phyloP scores from a whole-genome alignment of 1,139 yeast species.

The Wickerhamomyces sp. region DNA sequence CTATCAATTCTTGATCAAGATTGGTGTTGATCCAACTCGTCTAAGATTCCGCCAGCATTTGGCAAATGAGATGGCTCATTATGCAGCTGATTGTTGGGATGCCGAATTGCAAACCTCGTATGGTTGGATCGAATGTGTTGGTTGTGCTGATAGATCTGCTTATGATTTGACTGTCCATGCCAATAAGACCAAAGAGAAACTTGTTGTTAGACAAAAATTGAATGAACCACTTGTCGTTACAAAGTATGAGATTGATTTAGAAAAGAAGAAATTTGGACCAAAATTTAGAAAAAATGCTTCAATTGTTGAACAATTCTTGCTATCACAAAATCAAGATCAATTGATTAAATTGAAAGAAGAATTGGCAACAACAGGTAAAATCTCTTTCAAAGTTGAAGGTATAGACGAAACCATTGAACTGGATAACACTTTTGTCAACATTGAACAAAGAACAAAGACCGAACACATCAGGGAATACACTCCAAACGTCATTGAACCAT shows the following conservation, averaged over 20 bases:
- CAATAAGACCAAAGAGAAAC: conserved; percentile 89
- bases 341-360: conserved; percentile 72
- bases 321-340: conserved; percentile 77
- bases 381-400: conserved; percentile 57
- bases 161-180: conserved; percentile 95
- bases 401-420: conserved; percentile 63
- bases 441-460: conserved; percentile 72
- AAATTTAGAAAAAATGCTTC: conserved; percentile 96
- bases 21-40: conserved; percentile 82
- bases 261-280: conserved; percentile 96
- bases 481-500: conserved; percentile 98
- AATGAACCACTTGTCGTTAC: conserved; percentile 82
- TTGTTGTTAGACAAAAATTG: conserved; percentile 88
- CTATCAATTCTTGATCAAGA: conserved; percentile 72
- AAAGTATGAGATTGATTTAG: conserved; percentile 75
- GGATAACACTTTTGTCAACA: conserved; percentile 63
- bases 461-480: conserved; percentile 94
- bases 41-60: conserved; percentile 98
- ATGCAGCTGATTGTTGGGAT: conserved; percentile 99
- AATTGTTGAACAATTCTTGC: conserved; percentile 76
- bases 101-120: conserved; percentile 93
- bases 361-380: conserved; percentile 55
- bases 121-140: conserved; percentile 99
- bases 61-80: conserved; percentile 99
- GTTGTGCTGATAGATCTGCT: conserved; percentile 99